Evolutionary conservation across 805 yeast species (phyloP), one percentile per base, ranked within the genome.

Genomic region (Myxozyma neglecta): DNA sequence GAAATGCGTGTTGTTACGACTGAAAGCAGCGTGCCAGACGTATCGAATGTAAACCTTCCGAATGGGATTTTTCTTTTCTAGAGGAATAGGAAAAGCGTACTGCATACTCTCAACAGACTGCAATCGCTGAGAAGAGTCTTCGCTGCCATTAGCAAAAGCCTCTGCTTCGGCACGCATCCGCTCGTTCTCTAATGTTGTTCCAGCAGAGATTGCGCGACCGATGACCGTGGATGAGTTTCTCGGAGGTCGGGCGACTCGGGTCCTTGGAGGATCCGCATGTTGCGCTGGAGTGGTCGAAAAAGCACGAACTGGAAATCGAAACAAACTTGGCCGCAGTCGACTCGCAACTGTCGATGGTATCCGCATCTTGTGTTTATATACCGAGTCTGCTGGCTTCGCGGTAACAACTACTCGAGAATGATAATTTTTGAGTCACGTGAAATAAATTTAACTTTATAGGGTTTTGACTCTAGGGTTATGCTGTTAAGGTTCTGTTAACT

Each of bases 1-100:
- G 63, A 89, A 77, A 69, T 86, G 85, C 1, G 96, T 88, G 78
- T 92, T 92, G 77, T 92, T 93, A 71, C 85, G 85, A 58, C 87
- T 84, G 76, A 91, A 92, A 36, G 80, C 77, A 61, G 90, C 90
- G 75, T 89, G 89, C 58, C 93, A 73, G 56, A 88, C 85, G 78
- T 90, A 87, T 70, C 85, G 84, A 34, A 87, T 86, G 6, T 54
- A 57, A 48, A 56, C 60, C 55, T 72, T 72, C 29, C 69, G n/a
- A 7, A 44, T 13, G 8, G 53, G 53, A 24, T 52, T 47, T 18
- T 32, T 18, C 43, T 57, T 57, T 11, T 52, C 53, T 34, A 44
- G 39, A 18, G 49, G 9, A 24, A 57, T 46, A 2, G 61, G 61
- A 24, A 35, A 9, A 6, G 56, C 60, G 20, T 20, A n/a, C 37